Percentiles rank a stretch among this genome's conserved stretches.
Evolutionary conservation across 1,284 basidiomycete species (phyloP).

Genomic region (Mycena sp.): DNA sequence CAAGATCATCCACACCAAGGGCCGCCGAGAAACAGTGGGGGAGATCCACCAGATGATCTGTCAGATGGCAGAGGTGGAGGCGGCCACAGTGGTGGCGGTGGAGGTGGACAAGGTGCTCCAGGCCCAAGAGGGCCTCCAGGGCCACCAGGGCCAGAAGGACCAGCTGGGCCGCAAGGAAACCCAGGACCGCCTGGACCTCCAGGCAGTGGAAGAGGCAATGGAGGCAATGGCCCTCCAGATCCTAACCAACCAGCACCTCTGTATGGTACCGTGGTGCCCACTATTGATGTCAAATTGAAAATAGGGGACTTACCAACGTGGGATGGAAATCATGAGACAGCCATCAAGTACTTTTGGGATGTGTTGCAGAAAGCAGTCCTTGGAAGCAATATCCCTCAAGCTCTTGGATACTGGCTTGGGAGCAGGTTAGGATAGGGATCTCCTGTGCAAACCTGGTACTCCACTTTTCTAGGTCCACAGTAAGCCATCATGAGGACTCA

Average conservation of each 20-base stretch:
- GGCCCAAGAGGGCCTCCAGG: no score
- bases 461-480: not conserved
- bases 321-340: not conserved
- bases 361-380: not conserved
- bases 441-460: not conserved
- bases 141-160: not conserved
- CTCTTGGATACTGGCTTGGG: not conserved
- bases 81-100: not conserved
- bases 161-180: no score
- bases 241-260: not conserved
- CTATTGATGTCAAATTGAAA: not conserved
- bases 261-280: not conserved
- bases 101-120: no score
- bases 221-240: not conserved
- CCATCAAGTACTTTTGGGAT: slow-evolving; percentile 7
- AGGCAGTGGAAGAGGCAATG: not conserved
- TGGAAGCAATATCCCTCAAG: not conserved
- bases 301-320: not conserved
- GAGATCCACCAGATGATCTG: not conserved
- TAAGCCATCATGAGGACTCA: not conserved
- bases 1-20: no score
- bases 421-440: not conserved
- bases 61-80: not conserved
- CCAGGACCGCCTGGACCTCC: no score
- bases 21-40: not conserved